Percentiles rank a stretch among this genome's conserved stretches.
Conservation (phyloP, 2,329 filamentous ascomycete species). For the Aspergillus terreus region DNA sequence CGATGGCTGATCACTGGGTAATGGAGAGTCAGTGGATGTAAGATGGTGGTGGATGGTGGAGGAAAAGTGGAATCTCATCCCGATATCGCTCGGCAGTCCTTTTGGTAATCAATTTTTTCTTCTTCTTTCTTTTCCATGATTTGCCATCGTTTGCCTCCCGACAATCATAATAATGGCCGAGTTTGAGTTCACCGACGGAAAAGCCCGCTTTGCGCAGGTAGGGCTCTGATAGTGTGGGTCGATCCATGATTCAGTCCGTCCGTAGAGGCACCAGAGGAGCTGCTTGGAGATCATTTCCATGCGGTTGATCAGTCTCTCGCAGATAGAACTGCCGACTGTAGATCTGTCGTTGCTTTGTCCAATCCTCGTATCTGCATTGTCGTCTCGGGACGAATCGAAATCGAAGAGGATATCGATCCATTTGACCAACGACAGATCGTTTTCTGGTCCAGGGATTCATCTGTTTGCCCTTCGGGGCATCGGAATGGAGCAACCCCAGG, state of each 20-base stretch:
- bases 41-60: no score
- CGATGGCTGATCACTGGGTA: neutral
- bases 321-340: no score
- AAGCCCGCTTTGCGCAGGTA: conserved; percentile 14
- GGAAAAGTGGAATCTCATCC: conserved; percentile 7
- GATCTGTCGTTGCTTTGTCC: no score
- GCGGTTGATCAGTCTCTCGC: no score
- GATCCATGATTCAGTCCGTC: conserved; percentile 1
- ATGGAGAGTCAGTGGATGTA: conserved; percentile 5
- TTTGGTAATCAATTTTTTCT: conserved; percentile 8
- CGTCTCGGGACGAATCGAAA: no score
- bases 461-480: neutral
- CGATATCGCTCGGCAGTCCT: conserved; percentile 25
- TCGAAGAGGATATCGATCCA: no score
- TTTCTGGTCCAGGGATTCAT: neutral
- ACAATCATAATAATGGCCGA: neutral
- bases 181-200: conserved; percentile 8
- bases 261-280: neutral
- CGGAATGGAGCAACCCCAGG: neutral
- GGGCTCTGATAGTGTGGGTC: conserved; percentile 10
- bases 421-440: no score
- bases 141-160: neutral
- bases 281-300: no score
- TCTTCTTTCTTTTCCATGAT: conserved; percentile 1
- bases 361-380: no score